phyloP scores from a whole-genome alignment of 2,329 filamentous ascomycete species.

The Aspergillus texensis region DNA sequence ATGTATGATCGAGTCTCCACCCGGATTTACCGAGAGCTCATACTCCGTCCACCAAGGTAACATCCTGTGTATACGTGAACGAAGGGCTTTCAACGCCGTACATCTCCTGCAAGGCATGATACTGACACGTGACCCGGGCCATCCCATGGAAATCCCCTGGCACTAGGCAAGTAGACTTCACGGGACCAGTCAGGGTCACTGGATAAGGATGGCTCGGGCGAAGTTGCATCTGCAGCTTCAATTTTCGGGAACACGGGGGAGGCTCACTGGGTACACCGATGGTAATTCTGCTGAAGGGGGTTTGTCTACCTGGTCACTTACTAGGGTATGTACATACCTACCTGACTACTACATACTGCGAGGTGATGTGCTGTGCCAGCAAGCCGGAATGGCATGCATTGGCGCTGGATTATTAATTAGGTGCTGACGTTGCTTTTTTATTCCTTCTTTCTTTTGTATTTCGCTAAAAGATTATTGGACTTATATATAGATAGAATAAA shows the following conservation, averaged over 20 bases:
- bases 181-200: not conserved
- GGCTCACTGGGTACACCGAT: conserved; percentile 1
- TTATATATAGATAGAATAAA: not conserved
- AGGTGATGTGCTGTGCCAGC: not conserved
- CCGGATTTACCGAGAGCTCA: not conserved
- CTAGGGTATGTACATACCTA: not conserved
- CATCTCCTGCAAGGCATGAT: not conserved
- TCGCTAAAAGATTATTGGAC: not conserved
- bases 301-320: not conserved
- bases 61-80: not conserved
- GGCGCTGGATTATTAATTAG: not conserved
- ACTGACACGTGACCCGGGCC: not conserved
- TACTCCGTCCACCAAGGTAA: not conserved
- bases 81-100: not conserved
- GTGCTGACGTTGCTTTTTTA: not conserved
- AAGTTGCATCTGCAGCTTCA: not conserved
- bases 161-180: not conserved
- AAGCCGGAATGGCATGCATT: conserved; percentile 1
- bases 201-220: not conserved
- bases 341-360: not conserved
- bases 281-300: not conserved
- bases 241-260: not conserved
- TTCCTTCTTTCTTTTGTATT: not conserved
- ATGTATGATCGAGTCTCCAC: not conserved
- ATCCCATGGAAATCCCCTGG: not conserved